phyloP scores from a whole-genome alignment of 2,329 filamentous ascomycete genomes.

The Dactylellina leptospora region DNA sequence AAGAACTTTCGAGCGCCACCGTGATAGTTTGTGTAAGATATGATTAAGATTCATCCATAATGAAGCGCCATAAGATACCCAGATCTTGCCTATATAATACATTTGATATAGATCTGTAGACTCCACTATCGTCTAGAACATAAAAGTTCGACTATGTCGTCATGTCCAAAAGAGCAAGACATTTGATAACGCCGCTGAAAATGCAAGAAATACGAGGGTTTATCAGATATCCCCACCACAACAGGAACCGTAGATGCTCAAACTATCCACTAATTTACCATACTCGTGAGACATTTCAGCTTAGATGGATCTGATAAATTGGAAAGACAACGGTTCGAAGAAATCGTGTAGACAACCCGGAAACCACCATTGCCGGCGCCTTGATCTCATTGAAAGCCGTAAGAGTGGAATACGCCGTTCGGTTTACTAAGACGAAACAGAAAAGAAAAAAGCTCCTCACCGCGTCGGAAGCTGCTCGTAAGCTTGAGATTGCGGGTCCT shows the following conservation, averaged over 20 bases:
- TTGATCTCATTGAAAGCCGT: too few relatives aligned
- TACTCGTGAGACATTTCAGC: too few relatives aligned
- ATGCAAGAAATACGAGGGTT: not conserved
- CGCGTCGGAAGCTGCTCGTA: slow-evolving; percentile 36
- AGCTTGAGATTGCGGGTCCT: slow-evolving; percentile 36
- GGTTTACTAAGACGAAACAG: not conserved
- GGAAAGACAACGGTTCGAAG: too few relatives aligned
- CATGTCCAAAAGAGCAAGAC: not conserved
- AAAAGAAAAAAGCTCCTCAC: slow-evolving; percentile 5
- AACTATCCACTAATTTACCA: too few relatives aligned
- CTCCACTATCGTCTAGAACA: not conserved
- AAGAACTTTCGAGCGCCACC: not conserved
- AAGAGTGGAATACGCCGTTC: too few relatives aligned
- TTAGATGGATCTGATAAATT: too few relatives aligned
- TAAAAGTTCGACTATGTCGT: not conserved
- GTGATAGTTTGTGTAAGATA: not conserved
- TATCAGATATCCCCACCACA: too few relatives aligned
- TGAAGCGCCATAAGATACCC: not conserved
- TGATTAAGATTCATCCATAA: too few relatives aligned
- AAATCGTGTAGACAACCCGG: too few relatives aligned
- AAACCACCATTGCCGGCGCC: too few relatives aligned
- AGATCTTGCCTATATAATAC: not conserved
- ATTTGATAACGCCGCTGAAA: not conserved
- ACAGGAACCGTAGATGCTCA: too few relatives aligned
- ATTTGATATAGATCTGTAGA: not conserved